phyloP scores from a whole-genome alignment of 345 rosid species.

The Passiflora organensis region DNA sequence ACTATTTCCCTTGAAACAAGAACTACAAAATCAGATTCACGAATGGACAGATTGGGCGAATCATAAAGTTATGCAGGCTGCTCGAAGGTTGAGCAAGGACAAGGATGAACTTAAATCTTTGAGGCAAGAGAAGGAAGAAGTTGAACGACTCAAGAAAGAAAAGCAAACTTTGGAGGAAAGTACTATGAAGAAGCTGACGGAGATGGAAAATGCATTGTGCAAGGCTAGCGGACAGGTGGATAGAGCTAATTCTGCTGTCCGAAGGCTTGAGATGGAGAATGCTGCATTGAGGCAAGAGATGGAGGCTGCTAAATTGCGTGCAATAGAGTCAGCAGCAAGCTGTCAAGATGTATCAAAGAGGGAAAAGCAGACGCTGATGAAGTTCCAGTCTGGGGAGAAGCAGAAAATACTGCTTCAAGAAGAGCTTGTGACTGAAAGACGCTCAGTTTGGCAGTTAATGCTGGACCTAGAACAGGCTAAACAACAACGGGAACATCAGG shows the following conservation, averaged over 20 bases:
- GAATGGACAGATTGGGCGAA: constrained; percentile 97
- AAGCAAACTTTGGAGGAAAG: constrained; percentile 68
- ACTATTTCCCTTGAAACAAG: constrained; percentile 44
- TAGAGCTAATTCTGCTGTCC: constrained; percentile 60
- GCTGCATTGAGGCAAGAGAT: constrained; percentile 59
- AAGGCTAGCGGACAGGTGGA: constrained; percentile 81
- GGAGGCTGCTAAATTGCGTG: constrained; percentile 64
- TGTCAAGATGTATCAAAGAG: constrained; percentile 69
- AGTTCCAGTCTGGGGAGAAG: constrained; percentile 75
- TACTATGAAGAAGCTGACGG: constrained; percentile 67
- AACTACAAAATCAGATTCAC: constrained; percentile 65
- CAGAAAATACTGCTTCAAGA: constrained; percentile 64
- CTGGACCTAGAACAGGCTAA: constrained; percentile 50
- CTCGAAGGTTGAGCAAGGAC: constrained; percentile 76
- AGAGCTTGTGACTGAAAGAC: constrained; percentile 58
- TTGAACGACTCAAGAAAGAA: constrained; percentile 77
- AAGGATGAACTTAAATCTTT: constrained; percentile 75
- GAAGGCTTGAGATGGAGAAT: constrained; percentile 77
- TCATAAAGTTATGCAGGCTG: constrained; percentile 95
- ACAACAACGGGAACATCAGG: constrained; percentile 39
- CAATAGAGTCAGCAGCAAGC: constrained; percentile 63
- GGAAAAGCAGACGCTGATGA: constrained; percentile 58
- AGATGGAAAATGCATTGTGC: constrained; percentile 75
- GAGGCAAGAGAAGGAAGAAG: constrained; percentile 87
- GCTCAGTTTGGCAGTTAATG: constrained; percentile 41